phyloP scores from a whole-genome alignment of 2,329 filamentous ascomycete genomes.

The Scedosporium minutisporum region DNA sequence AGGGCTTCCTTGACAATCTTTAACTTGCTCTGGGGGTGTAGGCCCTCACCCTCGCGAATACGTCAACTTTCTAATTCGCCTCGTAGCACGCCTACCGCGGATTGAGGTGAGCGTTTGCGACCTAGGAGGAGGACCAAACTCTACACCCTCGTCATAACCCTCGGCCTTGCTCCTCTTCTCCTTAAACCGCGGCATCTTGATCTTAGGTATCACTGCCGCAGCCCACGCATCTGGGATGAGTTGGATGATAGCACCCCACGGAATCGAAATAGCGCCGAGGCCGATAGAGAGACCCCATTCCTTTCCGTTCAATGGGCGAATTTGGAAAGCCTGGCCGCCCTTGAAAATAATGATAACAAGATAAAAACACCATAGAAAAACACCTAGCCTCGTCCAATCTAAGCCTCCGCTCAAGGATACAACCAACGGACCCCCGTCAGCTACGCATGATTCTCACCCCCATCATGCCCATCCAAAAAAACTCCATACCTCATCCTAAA shows the following conservation, averaged over 20 bases:
- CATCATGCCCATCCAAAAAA: neutral
- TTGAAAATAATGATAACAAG: constrained; percentile 79
- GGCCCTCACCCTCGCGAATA: no score
- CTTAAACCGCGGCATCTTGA: constrained; percentile 3
- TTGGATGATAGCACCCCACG: constrained; percentile 63
- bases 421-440: no score
- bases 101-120: no score
- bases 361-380: no score
- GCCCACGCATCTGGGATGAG: constrained; percentile 57
- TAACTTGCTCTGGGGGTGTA: no score
- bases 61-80: no score
- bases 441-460: neutral
- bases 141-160: no score
- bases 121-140: no score
- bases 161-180: neutral
- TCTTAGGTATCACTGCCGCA: constrained; percentile 8
- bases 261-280: constrained; percentile 65
- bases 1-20: no score
- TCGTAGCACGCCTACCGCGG: no score
- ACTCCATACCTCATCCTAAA: neutral
- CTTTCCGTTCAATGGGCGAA: constrained; percentile 49
- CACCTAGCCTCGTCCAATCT: no score
- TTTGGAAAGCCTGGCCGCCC: constrained; percentile 66
- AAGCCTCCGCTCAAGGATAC: no score
- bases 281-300: constrained; percentile 79